These are phyloP conservation scores for Saccharomycopsis sp. DNA, from an alignment of 805 yeast genomes.

Conservation along the genomic window DNA sequence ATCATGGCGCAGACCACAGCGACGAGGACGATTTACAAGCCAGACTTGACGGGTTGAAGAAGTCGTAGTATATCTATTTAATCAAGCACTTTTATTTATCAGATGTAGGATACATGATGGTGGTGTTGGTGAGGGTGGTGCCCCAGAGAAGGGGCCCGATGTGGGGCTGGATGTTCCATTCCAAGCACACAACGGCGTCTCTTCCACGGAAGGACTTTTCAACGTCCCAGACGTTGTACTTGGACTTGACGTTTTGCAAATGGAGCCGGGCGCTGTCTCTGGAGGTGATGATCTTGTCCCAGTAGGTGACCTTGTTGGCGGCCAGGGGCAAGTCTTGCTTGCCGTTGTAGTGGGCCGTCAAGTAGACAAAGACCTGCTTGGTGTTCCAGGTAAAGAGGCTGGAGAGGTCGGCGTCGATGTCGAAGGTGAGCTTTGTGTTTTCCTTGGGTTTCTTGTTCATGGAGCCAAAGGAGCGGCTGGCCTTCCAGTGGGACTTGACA, in stretches of 20 bases:
- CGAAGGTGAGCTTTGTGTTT: slow-evolving; percentile 62
- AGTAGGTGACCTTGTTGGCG: slow-evolving; percentile 67
- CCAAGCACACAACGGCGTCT: slow-evolving; percentile 59
- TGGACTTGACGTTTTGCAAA: slow-evolving; percentile 47
- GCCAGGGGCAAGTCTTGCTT: slow-evolving; percentile 31
- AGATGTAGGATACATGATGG: slow-evolving; percentile 9
- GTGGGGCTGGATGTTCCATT: slow-evolving; percentile 90
- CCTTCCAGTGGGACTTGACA: slow-evolving; percentile 32
- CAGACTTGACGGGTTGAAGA: slow-evolving; percentile 71
- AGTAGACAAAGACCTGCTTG: slow-evolving; percentile 85
- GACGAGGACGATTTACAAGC: slow-evolving; percentile 87
- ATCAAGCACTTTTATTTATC: not conserved
- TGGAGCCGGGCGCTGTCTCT: slow-evolving; percentile 50
- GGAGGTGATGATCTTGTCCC: slow-evolving; percentile 75
- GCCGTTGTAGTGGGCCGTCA: slow-evolving; percentile 71
- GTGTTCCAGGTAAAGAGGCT: slow-evolving; percentile 94
- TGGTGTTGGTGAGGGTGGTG: slow-evolving; percentile 28
- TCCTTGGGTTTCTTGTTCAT: slow-evolving; percentile 61
- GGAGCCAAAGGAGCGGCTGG: slow-evolving; percentile 62
- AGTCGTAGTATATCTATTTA: slow-evolving; percentile 23
- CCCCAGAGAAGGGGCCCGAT: slow-evolving; percentile 78
- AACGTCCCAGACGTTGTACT: slow-evolving; percentile 84
- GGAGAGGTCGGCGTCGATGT: slow-evolving; percentile 62
- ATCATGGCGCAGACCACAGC: slow-evolving; percentile 22
- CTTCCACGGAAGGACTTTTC: slow-evolving; percentile 48